Evolutionary conservation across 1,139 yeast genomes (phyloP), one percentile per base, ranked within the genome.

Genomic region (Zygoascus meyerae): DNA sequence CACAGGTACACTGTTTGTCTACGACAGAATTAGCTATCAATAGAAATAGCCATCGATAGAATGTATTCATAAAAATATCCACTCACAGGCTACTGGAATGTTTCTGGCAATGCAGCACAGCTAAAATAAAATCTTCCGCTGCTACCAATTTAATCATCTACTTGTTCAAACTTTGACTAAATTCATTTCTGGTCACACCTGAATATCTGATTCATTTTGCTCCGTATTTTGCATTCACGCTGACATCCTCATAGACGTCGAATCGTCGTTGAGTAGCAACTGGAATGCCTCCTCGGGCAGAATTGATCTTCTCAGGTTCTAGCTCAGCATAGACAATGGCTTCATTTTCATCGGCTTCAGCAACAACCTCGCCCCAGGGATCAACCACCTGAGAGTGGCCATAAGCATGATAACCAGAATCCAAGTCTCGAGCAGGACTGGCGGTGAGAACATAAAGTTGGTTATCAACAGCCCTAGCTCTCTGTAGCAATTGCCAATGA

Each of bases 371-470:
- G n/a, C 97, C 97, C 64, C 72, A 70, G 11, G 97, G 97, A 64
- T 86, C 94, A 36, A 79, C 86, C 9, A 87, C 90, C 60, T 86
- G 71, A 1, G 95, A 86, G 63, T 90, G 97, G 1, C 97, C 97
- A 61, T 81, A 90, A 0, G 97, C 95, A 60, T 87, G 96, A 66
- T 90, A 90, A 0, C 81, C 80, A 32, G 79, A 72, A 12, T 71
- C 73, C 51, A 78, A 71, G 59, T 86, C 87, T 62, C 97, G 75
- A 2, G 97, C 90, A 1, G 97, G 97, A 16, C 95, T 85, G 61
- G 95, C 87, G 61, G 86, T 66, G 10, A 89, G 66, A 9, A 87
- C 85, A 61, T 78, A 90, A 8, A 84, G 64, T 65, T 90, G 94
- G 66, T 90, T 90, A 63, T 90, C 97, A 9, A 90, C 83, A 3